These are phyloP conservation scores for Boletus austroedulis DNA, from an alignment of 1,284 basidiomycete genomes.

Conservation along the genomic window DNA sequence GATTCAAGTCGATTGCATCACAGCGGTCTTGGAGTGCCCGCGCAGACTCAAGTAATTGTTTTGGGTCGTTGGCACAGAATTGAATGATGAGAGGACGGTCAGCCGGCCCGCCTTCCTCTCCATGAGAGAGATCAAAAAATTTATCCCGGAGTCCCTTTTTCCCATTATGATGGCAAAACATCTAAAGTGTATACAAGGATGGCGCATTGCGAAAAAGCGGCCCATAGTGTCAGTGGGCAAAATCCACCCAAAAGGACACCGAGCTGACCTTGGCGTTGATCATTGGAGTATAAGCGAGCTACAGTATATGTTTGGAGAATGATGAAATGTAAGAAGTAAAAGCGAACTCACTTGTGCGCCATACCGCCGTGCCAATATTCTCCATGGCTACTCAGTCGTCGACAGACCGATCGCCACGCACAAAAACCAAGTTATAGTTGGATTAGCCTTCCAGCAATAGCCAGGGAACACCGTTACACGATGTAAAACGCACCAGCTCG, in stretches of 20 bases:
- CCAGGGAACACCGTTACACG: not conserved
- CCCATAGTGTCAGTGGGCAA: not conserved
- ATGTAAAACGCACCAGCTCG: conserved; percentile 71
- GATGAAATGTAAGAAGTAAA: not conserved
- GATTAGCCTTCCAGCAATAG: not conserved
- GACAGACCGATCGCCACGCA: not conserved
- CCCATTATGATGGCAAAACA: conserved; percentile 57
- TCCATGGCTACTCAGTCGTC: conserved; percentile 68
- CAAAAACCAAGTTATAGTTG: not conserved
- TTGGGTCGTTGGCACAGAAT: conserved; percentile 91
- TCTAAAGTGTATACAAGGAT: conserved; percentile 35
- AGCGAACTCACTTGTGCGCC: conserved; percentile 62
- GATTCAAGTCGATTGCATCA: conserved; percentile 93
- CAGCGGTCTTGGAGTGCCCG: conserved; percentile 71
- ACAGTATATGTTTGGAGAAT: not conserved
- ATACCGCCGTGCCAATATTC: conserved; percentile 83
- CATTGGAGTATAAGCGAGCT: conserved; percentile 96
- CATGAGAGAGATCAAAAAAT: conserved; percentile 66
- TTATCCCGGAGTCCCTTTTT: conserved; percentile 56
- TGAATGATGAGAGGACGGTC: conserved; percentile 91
- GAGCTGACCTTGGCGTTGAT: conserved; percentile 81
- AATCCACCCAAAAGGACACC: not conserved
- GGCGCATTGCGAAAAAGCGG: not conserved
- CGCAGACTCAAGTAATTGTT: conserved; percentile 74
- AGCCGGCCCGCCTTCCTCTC: conserved; percentile 59